Base-by-base conservation (phyloP, 129 eudicot genomes). In the Saussurea involucrata region DNA sequence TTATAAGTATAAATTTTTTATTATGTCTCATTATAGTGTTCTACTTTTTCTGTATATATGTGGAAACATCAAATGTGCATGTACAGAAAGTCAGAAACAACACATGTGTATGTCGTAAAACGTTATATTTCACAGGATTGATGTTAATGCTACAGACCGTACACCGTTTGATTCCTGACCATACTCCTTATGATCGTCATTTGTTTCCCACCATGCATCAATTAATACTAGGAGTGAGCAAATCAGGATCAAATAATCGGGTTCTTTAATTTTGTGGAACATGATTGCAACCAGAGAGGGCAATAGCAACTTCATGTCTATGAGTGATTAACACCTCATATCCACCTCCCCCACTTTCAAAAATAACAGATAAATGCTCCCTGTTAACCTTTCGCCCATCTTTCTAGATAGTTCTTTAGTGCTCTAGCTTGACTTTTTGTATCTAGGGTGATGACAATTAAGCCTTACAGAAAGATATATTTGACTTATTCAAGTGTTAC, bases 1-100 rank as follows among this genome's bases (percentile, higher is more conserved):
- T 36, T 11, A 17, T 70, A 78, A 70, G 49, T 58, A 69, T 61
- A 34, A 18, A 25, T 15, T 78, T 40, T 12, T 63, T 60, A 78
- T 78, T 22, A 71, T 78, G 77, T 78, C 72, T 78, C 64, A 78
- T 71, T 78, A 78, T 71, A 40, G 25, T 71, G 77, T 70, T 61
- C 71, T 46, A 69, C 82, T 28, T 78, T 71, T 71, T 78, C 55
- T 63, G 65, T 71, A 61, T 70, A 40, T 25, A 2, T 70, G 53
- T 58, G 40, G 64, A 69, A 78, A 40, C 66, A 71, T 70, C 49
- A 40, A 40, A 40, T 40, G 12, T 40, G 49, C 10, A 40, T 40
- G 49, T 53, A 53, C 69, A 3, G 32, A 74, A 73, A 34, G 17
- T 17, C 69, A 3, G 32, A 74, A 73, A 34, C 13, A 49, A 58